Conservation (phyloP, 768 basidiomycete genomes). For the Auricularia sp. region DNA sequence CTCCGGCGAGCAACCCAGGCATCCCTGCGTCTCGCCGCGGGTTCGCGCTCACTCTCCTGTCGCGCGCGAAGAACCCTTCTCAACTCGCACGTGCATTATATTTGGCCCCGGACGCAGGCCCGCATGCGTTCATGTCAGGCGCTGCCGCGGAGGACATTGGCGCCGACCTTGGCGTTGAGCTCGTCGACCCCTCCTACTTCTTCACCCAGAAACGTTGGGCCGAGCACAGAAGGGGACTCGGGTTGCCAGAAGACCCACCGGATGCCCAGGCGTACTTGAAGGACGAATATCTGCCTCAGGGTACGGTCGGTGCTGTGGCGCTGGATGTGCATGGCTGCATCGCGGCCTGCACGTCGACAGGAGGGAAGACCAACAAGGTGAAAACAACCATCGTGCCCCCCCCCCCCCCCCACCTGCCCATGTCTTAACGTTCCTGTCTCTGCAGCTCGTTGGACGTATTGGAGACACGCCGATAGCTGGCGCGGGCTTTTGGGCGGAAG, state of each 20-base stretch:
- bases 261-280: slow-evolving; percentile 16
- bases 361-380: slow-evolving; percentile 67
- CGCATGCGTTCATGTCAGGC: slow-evolving; percentile 66
- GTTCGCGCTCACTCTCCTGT: slow-evolving; percentile 53
- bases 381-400: no score
- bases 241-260: slow-evolving; percentile 48
- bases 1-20: slow-evolving; percentile 52
- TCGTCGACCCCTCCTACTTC: slow-evolving; percentile 70
- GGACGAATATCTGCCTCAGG: slow-evolving; percentile 47
- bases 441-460: slow-evolving; percentile 55
- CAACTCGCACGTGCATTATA: slow-evolving; percentile 61
- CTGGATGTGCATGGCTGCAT: slow-evolving; percentile 68
- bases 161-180: slow-evolving; percentile 35
- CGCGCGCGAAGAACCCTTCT: slow-evolving; percentile 61
- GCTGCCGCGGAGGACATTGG: slow-evolving; percentile 51
- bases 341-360: slow-evolving; percentile 64
- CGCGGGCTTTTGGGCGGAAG: slow-evolving; percentile 75
- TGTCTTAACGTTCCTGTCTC: no score
- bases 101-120: slow-evolving; percentile 47
- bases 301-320: slow-evolving; percentile 80
- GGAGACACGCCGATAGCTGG: slow-evolving; percentile 77
- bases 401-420: no score
- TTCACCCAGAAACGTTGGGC: slow-evolving; percentile 66
- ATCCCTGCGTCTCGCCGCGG: slow-evolving; percentile 54
- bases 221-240: slow-evolving; percentile 64